Evolutionary conservation across 2,329 filamentous ascomycete species (phyloP).

Genomic region (Thelonectria discophora): DNA sequence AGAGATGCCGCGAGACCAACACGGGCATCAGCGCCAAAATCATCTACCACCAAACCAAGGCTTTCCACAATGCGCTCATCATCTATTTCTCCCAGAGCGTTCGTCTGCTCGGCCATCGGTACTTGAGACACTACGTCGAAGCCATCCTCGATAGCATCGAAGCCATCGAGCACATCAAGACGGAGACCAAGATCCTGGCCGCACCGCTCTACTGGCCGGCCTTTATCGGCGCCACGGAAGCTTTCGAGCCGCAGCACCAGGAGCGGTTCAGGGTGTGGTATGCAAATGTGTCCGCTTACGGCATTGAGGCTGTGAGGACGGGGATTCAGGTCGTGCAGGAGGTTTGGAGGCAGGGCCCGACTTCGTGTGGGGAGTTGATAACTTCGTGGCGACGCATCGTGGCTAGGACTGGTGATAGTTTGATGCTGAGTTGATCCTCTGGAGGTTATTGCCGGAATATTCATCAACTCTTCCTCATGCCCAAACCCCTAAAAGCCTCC

Average conservation of each 20-base stretch:
- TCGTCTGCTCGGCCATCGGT: conserved; percentile 26
- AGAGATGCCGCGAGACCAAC: conserved; percentile 13
- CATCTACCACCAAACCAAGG: conserved; percentile 25
- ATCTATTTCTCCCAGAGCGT: conserved; percentile 39
- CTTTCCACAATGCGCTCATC: conserved; percentile 41
- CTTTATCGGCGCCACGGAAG: conserved; percentile 37
- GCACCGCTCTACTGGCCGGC: conserved; percentile 39
- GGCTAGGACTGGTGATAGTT: not conserved
- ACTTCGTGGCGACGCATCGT: conserved; percentile 21
- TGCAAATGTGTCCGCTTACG: conserved; percentile 28
- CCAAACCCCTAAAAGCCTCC: too few relatives aligned
- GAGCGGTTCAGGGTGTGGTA: conserved; percentile 36
- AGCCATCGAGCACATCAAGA: conserved; percentile 36
- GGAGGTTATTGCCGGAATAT: not conserved
- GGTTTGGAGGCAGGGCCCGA: conserved; percentile 30
- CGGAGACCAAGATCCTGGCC: conserved; percentile 28
- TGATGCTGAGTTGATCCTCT: conserved; percentile 18
- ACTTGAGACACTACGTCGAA: conserved; percentile 31
- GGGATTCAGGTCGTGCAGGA: conserved; percentile 34
- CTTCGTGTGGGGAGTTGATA: conserved; percentile 1
- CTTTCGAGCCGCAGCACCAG: conserved; percentile 31
- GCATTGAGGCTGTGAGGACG: conserved; percentile 36
- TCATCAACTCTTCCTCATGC: too few relatives aligned
- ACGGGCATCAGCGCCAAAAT: conserved; percentile 20
- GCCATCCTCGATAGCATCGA: conserved; percentile 33